Evolutionary conservation across 2,329 filamentous ascomycete species (phyloP).

Genomic region (Biscogniauxia marginata): DNA sequence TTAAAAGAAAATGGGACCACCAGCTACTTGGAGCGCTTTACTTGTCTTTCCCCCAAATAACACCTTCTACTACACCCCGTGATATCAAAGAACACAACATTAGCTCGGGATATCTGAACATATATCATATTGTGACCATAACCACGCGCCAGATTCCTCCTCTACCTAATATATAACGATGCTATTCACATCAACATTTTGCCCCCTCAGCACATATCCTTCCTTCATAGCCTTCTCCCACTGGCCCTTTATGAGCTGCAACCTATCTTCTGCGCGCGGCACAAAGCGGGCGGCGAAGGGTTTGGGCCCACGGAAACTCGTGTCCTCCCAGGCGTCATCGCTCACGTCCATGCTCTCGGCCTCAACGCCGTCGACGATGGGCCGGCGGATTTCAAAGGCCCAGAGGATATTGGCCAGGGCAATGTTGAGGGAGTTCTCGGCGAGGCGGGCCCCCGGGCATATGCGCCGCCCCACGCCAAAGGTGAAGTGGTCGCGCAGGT

Average conservation of each 20-base stretch:
- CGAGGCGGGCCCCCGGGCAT: constrained; percentile 46
- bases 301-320: constrained; percentile 11
- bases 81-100: no score
- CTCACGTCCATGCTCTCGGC: not conserved
- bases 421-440: constrained; percentile 41
- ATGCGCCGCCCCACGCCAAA: constrained; percentile 45
- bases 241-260: constrained; percentile 8
- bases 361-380: constrained; percentile 10
- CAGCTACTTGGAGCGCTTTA: no score
- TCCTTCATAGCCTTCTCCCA: constrained; percentile 16
- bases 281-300: constrained; percentile 15
- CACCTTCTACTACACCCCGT: no score
- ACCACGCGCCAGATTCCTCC: not conserved
- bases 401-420: constrained; percentile 18
- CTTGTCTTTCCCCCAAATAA: no score
- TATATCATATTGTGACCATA: no score
- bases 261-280: constrained; percentile 3
- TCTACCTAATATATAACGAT: not conserved
- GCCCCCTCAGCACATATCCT: constrained; percentile 15
- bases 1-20: no score
- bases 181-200: constrained; percentile 11
- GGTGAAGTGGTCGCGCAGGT: constrained; percentile 39
- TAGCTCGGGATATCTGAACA: no score
- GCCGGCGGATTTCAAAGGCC: constrained; percentile 5
- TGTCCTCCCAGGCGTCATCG: constrained; percentile 8